Conservation (phyloP, 2,329 filamentous ascomycete genomes). For the Plenodomus biglobosus region DNA sequence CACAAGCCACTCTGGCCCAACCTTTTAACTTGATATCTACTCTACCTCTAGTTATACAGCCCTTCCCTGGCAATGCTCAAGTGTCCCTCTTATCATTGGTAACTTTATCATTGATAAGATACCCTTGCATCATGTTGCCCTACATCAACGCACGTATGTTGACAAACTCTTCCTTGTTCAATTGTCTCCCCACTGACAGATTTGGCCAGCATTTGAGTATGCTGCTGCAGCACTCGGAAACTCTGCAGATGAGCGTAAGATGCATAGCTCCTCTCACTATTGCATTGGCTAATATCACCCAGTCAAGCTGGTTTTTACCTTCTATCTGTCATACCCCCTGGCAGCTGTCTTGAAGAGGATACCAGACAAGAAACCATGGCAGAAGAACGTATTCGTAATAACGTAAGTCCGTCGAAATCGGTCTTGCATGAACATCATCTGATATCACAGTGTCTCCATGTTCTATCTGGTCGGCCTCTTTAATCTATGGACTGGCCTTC, state of each 20-base stretch:
- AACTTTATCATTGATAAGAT: neutral
- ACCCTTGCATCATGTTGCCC: slow-evolving; percentile 56
- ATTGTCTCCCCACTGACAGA: neutral
- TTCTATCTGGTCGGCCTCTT: slow-evolving; percentile 96
- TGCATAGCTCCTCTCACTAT: neutral
- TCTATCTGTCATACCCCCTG: slow-evolving; percentile 89
- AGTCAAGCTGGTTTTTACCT: slow-evolving; percentile 94
- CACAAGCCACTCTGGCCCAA: slow-evolving; percentile 6
- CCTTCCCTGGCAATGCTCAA: neutral
- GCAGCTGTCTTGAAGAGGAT: slow-evolving; percentile 86
- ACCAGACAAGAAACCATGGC: slow-evolving; percentile 77
- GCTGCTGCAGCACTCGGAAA: slow-evolving; percentile 60
- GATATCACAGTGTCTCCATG: slow-evolving; percentile 63
- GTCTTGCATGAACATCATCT: neutral
- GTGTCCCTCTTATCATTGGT: neutral
- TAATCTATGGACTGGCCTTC: slow-evolving; percentile 82
- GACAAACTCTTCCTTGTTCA: neutral
- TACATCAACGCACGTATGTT: slow-evolving; percentile 63
- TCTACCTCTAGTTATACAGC: slow-evolving; percentile 5
- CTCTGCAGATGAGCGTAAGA: slow-evolving; percentile 65
- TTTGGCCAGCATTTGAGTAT: slow-evolving; percentile 60
- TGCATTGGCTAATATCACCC: slow-evolving; percentile 16
- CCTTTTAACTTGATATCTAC: neutral
- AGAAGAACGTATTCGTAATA: slow-evolving; percentile 88
- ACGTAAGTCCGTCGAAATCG: slow-evolving; percentile 51